These are phyloP conservation scores for Camillea tinctor DNA, from an alignment of 2,329 filamentous ascomycete genomes.

Conservation along the genomic window DNA sequence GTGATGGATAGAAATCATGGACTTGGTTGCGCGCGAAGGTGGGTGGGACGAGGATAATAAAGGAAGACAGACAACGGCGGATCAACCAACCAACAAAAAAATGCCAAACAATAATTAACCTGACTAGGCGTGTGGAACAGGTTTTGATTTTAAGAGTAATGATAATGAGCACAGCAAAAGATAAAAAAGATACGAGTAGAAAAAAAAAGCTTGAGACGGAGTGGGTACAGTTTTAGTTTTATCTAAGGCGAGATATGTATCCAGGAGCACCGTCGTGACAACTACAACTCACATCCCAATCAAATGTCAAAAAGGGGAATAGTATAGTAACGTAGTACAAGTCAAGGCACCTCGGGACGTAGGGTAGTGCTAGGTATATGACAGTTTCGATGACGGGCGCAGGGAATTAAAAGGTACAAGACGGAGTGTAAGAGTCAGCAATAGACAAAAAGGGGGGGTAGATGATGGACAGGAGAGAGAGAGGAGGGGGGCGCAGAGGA, in stretches of 20 bases:
- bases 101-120: not conserved
- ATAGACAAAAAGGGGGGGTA: too few species aligned
- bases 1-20: not conserved
- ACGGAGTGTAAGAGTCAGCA: too few species aligned
- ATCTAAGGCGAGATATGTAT: not conserved
- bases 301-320: not conserved
- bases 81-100: not conserved
- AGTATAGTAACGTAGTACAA: not conserved
- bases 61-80: not conserved
- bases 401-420: too few species aligned
- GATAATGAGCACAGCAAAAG: not conserved
- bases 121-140: not conserved
- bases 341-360: too few species aligned
- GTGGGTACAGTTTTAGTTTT: not conserved
- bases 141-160: not conserved
- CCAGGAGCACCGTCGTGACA: not conserved
- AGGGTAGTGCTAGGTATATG: not conserved
- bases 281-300: not conserved
- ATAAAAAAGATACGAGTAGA: not conserved
- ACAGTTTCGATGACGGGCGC: not conserved
- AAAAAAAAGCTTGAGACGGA: not conserved
- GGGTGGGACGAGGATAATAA: not conserved
- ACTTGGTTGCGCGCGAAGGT: not conserved
- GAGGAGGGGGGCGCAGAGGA: not conserved
- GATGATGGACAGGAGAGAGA: too few species aligned